Conservation (phyloP, 1,139 yeast species). For the Hyphopichia buzzinii region DNA sequence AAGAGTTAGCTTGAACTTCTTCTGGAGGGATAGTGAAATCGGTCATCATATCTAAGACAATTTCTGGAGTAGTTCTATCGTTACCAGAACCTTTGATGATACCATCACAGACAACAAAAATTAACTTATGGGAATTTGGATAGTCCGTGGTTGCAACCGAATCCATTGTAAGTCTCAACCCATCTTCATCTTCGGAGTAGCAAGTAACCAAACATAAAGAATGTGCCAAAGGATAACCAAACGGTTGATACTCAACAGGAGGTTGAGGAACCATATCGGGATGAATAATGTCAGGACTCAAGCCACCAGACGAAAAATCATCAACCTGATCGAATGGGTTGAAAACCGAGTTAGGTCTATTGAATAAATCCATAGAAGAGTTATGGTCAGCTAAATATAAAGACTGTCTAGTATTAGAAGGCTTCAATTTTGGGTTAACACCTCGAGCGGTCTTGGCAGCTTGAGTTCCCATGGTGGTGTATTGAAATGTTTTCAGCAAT, state of each 20-base stretch:
- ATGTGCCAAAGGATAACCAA: conserved; percentile 84
- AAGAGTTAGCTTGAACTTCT: conserved; percentile 74
- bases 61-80: conserved; percentile 82
- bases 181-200: conserved; percentile 88
- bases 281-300: conserved; percentile 71
- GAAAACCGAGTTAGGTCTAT: conserved; percentile 30
- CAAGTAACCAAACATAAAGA: conserved; percentile 84
- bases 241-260: conserved; percentile 84
- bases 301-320: conserved; percentile 42
- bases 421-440: conserved; percentile 9
- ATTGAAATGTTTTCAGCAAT: conserved; percentile 43
- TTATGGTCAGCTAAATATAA: conserved; percentile 33
- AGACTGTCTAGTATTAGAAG: conserved; percentile 18
- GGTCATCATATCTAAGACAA: conserved; percentile 82
- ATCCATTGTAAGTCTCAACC: conserved; percentile 83
- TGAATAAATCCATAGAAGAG: conserved; percentile 37
- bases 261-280: conserved; percentile 82
- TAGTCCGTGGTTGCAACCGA: conserved; percentile 90
- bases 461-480: conserved; percentile 59
- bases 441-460: conserved; percentile 37
- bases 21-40: conserved; percentile 73
- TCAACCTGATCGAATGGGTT: conserved; percentile 45
- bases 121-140: conserved; percentile 89
- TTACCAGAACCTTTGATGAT: conserved; percentile 92
- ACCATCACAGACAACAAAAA: conserved; percentile 89